Conservation (phyloP, 345 rosid species). For the Turnera subulata region DNA sequence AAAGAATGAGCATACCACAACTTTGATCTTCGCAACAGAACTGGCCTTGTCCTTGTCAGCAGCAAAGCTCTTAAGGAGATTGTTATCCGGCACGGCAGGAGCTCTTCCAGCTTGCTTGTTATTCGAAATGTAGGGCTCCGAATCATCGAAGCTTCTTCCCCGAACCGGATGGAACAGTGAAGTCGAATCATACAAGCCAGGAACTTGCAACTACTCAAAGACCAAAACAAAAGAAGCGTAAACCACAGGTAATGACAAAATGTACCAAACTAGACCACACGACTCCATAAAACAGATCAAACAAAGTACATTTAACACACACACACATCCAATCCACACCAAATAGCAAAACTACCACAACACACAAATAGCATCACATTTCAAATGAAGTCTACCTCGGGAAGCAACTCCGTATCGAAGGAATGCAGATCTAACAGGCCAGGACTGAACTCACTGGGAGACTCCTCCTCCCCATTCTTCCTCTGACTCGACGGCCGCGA, state of each 20-base stretch:
- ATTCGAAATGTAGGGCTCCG: slow-evolving; percentile 52
- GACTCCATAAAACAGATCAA: no score
- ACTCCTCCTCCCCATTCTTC: slow-evolving; percentile 59
- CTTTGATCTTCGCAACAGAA: slow-evolving; percentile 98
- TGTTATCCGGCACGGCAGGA: slow-evolving; percentile 60
- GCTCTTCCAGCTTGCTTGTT: slow-evolving; percentile 64
- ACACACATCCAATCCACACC: no score
- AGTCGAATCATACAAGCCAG: slow-evolving; percentile 55
- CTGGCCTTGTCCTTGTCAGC: slow-evolving; percentile 77
- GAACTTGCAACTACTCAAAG: slow-evolving; percentile 54
- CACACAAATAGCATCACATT: no score
- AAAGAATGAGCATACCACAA: slow-evolving; percentile 62
- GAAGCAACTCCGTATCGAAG: slow-evolving; percentile 87
- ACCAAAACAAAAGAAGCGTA: not conserved
- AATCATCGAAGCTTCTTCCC: slow-evolving; percentile 79
- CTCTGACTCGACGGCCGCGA: slow-evolving; percentile 53
- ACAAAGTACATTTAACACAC: no score
- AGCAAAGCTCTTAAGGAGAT: slow-evolving; percentile 61
- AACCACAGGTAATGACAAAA: not conserved
- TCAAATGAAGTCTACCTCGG: slow-evolving; percentile 52
- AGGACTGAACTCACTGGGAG: slow-evolving; percentile 77
- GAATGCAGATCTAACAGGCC: slow-evolving; percentile 98
- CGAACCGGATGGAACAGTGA: slow-evolving; percentile 61
- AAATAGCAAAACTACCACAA: no score
- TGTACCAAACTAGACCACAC: slow-evolving; percentile 12